Percentiles rank a stretch among this genome's conserved stretches.
Conservation (phyloP, 75 land plant species). For the Pinus tabuliformis region DNA sequence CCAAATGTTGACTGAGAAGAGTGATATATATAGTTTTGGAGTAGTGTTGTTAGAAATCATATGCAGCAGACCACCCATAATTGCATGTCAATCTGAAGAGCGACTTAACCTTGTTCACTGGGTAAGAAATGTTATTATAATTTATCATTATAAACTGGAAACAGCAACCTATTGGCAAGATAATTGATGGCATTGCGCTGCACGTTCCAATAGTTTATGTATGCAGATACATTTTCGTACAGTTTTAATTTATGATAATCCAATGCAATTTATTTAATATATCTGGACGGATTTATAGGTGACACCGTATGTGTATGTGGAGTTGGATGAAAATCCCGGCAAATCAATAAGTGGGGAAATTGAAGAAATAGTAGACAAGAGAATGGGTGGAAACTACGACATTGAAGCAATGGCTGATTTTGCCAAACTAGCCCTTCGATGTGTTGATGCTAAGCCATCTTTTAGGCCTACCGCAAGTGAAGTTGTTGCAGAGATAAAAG, state of each 20-base stretch:
- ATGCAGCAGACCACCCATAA: neutral
- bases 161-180: too few species aligned
- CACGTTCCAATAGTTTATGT: too few species aligned
- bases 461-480: neutral
- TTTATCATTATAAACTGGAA: too few species aligned
- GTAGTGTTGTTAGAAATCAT: conserved; percentile 5
- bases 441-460: neutral
- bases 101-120: neutral
- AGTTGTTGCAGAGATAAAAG: neutral
- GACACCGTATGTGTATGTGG: neutral
- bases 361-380: neutral
- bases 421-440: neutral
- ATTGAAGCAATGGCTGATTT: neutral
- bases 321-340: neutral
- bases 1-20: conserved; percentile 1
- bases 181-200: too few species aligned
- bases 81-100: neutral
- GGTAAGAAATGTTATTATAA: neutral
- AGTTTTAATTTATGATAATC: neutral
- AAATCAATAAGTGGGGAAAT: neutral
- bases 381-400: neutral
- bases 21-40: conserved; percentile 14
- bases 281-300: neutral
- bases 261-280: neutral
- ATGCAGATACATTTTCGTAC: too few species aligned